phyloP scores from a whole-genome alignment of 306 rosid species.

The Gastrolobium bilobum region DNA sequence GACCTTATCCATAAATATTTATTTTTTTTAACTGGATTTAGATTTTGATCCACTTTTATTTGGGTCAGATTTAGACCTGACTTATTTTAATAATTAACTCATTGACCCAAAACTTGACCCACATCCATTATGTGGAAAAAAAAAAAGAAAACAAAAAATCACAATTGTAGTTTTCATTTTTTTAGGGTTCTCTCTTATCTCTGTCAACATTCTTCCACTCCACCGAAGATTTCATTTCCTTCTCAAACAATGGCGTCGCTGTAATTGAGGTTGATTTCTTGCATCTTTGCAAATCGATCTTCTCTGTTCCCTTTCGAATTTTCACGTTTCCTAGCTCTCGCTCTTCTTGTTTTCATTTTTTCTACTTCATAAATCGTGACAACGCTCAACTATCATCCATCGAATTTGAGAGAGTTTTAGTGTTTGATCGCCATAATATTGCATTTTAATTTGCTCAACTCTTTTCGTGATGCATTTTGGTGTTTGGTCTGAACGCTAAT shows the following conservation, averaged over 20 bases:
- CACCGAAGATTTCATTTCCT: constrained; percentile 13
- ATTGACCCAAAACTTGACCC: too few species aligned
- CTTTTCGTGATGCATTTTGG: constrained; percentile 20
- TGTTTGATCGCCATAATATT: constrained; percentile 5
- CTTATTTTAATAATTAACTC: too few species aligned
- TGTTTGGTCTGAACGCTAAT: constrained; percentile 2
- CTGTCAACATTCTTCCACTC: too few species aligned
- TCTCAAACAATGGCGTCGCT: not conserved
- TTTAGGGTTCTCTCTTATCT: too few species aligned
- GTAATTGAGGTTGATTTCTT: constrained; percentile 32
- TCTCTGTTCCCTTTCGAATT: not conserved
- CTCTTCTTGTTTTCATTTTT: not conserved
- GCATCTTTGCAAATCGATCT: not conserved
- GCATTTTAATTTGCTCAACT: not conserved
- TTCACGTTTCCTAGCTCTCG: not conserved
- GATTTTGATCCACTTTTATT: too few species aligned
- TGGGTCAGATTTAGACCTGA: too few species aligned
- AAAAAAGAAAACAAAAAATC: too few species aligned
- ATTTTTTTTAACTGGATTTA: too few species aligned
- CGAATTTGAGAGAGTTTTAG: constrained; percentile 5
- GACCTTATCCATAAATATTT: too few species aligned
- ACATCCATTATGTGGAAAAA: too few species aligned
- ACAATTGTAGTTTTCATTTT: too few species aligned
- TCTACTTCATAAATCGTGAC: not conserved
- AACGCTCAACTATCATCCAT: not conserved